Base-by-base conservation (phyloP, 345 rosid species). In the Capsella bursapastoris region DNA sequence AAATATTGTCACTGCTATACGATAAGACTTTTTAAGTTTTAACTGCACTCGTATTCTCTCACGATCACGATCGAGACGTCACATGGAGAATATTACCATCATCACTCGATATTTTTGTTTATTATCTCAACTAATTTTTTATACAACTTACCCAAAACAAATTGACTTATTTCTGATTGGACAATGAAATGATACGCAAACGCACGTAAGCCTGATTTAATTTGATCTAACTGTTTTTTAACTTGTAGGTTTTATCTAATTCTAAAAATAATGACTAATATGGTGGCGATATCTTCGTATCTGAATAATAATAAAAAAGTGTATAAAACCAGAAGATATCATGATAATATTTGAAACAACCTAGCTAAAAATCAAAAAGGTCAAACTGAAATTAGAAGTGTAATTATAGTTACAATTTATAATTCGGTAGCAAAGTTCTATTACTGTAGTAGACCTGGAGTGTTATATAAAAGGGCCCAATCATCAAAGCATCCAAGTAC, bases 41-140 rank as follows among this genome's bases (percentile, higher is more conserved):
- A 34, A 44, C 61, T 61, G 32, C 32, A 6, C 13, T 41, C 15
- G 13, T 43, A 8, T 6, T 22, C 56, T 44, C 71, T 55, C 49
- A 31, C 64, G 3, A 55, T 47, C 70, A 53, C 35, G 70, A 64
- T 64, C 4, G 18, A 22, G 70, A 63, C 63, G 37, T 62, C 53
- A 72, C 76, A 18, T 43, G 1, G 15, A 53, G 52, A 72, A 32
- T 31, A 72, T 52, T 16, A 7, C 1, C 25, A 22, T 22, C 25
- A 53, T 11, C 40, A 44, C 16, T 10, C 8, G n/a, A 8, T 15
- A 47, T 34, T 34, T 5, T 27, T 55, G 15, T n/a, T 22, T 22
- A 22, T 1, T 1, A 22, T 22, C 25, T 22, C 25, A 22, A 22
- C 25, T 22, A 22, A 22, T 22, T 22, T 22, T 22, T 22, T 22